These are phyloP conservation scores for Wickerhamomyces bisporus DNA, from an alignment of 805 yeast genomes.

Conservation along the genomic window DNA sequence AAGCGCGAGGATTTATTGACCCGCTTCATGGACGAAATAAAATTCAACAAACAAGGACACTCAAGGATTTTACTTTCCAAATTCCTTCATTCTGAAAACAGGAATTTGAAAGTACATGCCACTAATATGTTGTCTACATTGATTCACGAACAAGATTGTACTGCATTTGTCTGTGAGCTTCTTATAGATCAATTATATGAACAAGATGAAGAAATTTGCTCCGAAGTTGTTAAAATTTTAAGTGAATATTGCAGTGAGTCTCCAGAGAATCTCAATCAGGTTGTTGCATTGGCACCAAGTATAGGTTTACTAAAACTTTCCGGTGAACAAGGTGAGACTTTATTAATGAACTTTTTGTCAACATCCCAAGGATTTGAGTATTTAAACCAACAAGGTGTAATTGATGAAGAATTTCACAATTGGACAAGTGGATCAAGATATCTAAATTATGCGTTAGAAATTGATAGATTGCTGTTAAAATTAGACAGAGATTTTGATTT, in stretches of 20 bases:
- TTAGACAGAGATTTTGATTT: constrained; percentile 16
- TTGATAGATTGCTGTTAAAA: constrained; percentile 36
- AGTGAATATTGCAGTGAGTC: constrained; percentile 52
- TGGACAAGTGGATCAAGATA: constrained; percentile 53
- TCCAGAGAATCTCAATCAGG: constrained; percentile 39
- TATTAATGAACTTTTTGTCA: constrained; percentile 60
- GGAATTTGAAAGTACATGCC: constrained; percentile 48
- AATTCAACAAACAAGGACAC: constrained; percentile 57
- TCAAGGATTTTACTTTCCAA: constrained; percentile 62
- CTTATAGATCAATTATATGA: constrained; percentile 71
- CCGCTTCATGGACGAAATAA: constrained; percentile 55
- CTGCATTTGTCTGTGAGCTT: constrained; percentile 36
- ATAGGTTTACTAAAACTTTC: constrained; percentile 27
- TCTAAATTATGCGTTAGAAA: constrained; percentile 40
- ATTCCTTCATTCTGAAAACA: constrained; percentile 52
- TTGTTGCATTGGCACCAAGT: constrained; percentile 53
- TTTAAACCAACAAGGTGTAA: constrained; percentile 51
- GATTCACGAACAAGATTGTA: constrained; percentile 34
- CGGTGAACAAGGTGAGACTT: constrained; percentile 36
- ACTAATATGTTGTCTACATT: constrained; percentile 47
- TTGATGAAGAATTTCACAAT: constrained; percentile 57
- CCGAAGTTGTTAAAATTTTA: constrained; percentile 49
- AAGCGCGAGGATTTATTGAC: constrained; percentile 53
- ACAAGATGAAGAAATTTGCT: constrained; percentile 47
- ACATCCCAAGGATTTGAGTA: constrained; percentile 67